Base-by-base conservation (phyloP, 106 monocot genomes). In the Dioscorea alata region DNA sequence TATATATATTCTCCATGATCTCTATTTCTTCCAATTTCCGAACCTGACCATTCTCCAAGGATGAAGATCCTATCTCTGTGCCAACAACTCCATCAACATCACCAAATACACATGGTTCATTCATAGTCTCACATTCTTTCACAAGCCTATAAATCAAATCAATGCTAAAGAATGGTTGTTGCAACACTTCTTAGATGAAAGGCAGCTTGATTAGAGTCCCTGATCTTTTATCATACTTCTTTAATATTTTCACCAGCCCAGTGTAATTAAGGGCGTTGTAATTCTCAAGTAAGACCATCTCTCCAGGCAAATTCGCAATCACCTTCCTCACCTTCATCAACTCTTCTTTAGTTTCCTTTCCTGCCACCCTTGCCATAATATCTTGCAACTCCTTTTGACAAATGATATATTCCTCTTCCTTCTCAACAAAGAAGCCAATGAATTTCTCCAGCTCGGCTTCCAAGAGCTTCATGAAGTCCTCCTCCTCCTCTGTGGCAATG, bases 231-330 rank as follows among this genome's bases (percentile, higher is more conserved):
- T 94, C 94, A 53, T 94, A 94, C 74, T 94, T 94, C 73, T 94
- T 94, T 22, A 94, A 69, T 68, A 94, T 94, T 68, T 94, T 94
- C 67, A 83, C 94, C 60, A 94, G 60, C 8, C 95, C 91, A 8
- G 95, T 95, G 63, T 91, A 95, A 48, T 95, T 95, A 32, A 95
- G 79, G 17, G 85, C 84, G 51, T 86, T 95, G 73, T 95, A 95
- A 61, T 95, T 95, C 82, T 91, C 91, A 1, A 95, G 88, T 28
- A 95, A 83, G 62, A 88, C 88, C 88, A 95, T 91, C 84, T 95
- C 91, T n/a, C 95, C 91, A 61, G 91, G 95, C 61, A 95, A 91
- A 64, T 91, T 84, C 0, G 91, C 91, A 16, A 91, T 91, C 73
- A 88, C 95, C 73, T 80, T 91, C 68, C 77, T 69, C 58, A 82